Conservation (phyloP, 2,329 filamentous ascomycete species). For the Xylaria hypoxylon region DNA sequence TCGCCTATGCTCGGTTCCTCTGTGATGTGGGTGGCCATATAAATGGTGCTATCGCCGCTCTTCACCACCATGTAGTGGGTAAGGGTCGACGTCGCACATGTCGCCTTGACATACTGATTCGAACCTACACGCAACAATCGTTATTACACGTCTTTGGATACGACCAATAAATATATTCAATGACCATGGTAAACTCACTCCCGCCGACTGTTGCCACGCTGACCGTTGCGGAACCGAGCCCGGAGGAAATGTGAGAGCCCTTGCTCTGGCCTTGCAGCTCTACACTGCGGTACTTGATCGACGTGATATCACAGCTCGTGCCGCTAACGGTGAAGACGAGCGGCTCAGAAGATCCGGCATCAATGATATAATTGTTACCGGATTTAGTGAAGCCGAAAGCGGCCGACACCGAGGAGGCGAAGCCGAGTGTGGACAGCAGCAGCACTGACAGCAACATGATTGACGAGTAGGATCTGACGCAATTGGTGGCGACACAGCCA, state of each 20-base stretch:
- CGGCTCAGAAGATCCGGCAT: slow-evolving; percentile 57
- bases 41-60: slow-evolving; percentile 69
- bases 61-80: slow-evolving; percentile 73
- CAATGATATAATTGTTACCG: slow-evolving; percentile 54
- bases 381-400: slow-evolving; percentile 52
- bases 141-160: slow-evolving; percentile 5
- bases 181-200: slow-evolving; percentile 30
- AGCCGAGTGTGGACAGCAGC: slow-evolving; percentile 42
- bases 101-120: slow-evolving; percentile 68
- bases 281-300: slow-evolving; percentile 68
- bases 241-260: slow-evolving; percentile 68
- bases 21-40: slow-evolving; percentile 72
- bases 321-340: slow-evolving; percentile 64
- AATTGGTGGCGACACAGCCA: slow-evolving; percentile 9
- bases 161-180: not conserved
- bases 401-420: slow-evolving; percentile 47
- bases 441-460: slow-evolving; percentile 46
- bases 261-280: slow-evolving; percentile 67
- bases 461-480: not conserved
- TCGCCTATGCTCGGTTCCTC: slow-evolving; percentile 68
- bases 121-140: slow-evolving; percentile 16
- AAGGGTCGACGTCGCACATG: slow-evolving; percentile 68
- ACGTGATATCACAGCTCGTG: slow-evolving; percentile 72
- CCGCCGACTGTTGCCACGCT: slow-evolving; percentile 55
- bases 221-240: slow-evolving; percentile 69